These are phyloP conservation scores for Cantharellus cinnabarinus DNA, from an alignment of 768 basidiomycete genomes.

Conservation along the genomic window DNA sequence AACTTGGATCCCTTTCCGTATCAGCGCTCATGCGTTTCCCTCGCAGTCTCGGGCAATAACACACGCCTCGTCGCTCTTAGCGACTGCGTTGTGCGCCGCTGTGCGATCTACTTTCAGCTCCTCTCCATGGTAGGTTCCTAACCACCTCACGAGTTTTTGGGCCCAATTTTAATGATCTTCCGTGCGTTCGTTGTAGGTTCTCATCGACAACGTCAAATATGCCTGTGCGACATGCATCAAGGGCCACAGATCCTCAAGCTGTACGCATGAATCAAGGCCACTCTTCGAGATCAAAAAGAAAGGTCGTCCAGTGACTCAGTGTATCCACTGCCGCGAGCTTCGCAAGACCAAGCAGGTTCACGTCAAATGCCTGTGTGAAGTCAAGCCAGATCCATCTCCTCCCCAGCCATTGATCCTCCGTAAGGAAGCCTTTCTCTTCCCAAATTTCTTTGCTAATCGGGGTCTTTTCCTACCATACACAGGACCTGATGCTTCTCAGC, in stretches of 20 bases:
- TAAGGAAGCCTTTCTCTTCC: neutral
- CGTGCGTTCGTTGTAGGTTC: slow-evolving; percentile 26
- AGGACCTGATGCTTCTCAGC: too few species aligned
- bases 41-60: neutral
- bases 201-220: slow-evolving; percentile 63
- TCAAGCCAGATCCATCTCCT: slow-evolving; percentile 1
- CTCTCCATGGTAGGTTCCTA: neutral
- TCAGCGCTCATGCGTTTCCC: too few species aligned
- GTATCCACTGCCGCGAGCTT: slow-evolving; percentile 62
- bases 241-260: slow-evolving; percentile 65
- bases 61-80: neutral
- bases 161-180: neutral
- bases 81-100: neutral
- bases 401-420: neutral
- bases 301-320: slow-evolving; percentile 80
- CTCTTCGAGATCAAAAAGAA: slow-evolving; percentile 91
- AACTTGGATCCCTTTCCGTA: too few species aligned
- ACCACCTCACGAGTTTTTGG: neutral
- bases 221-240: slow-evolving; percentile 88
- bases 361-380: slow-evolving; percentile 56
- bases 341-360: slow-evolving; percentile 65
- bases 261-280: slow-evolving; percentile 69
- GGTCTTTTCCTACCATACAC: too few species aligned
- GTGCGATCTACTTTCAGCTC: neutral
- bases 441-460: too few species aligned